A percentile compares a stretch with the other conserved stretches of the same genome.
Conservation (phyloP, 768 basidiomycete species). For the Psilocybe cubensis region DNA sequence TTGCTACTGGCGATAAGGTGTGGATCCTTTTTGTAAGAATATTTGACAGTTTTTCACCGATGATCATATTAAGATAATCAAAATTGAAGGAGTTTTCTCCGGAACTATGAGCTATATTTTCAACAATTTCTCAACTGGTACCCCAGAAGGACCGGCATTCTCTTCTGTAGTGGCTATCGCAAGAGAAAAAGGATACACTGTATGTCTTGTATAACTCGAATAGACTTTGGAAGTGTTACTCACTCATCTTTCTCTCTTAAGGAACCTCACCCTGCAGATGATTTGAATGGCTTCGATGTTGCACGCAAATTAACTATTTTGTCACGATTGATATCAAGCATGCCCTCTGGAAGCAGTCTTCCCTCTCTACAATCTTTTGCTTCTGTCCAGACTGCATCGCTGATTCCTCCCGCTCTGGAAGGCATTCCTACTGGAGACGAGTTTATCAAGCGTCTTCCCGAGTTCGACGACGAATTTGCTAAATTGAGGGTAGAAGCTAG, state of each 20-base stretch:
- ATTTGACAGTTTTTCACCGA: background rate
- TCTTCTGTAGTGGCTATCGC: slow-evolving; percentile 89
- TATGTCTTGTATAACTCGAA: slow-evolving; percentile 38
- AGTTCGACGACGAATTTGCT: slow-evolving; percentile 82
- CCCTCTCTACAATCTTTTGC: slow-evolving; percentile 76
- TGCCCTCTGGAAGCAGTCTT: slow-evolving; percentile 40
- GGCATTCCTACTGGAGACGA: slow-evolving; percentile 74
- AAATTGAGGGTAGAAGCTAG: slow-evolving; percentile 78
- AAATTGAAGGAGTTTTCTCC: slow-evolving; percentile 97
- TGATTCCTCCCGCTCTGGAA: slow-evolving; percentile 80
- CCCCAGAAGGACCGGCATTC: slow-evolving; percentile 73
- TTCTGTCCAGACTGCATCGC: slow-evolving; percentile 81
- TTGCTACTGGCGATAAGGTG: slow-evolving; percentile 92
- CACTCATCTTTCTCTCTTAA: slow-evolving; percentile 28
- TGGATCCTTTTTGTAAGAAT: slow-evolving; percentile 11
- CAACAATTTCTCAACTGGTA: slow-evolving; percentile 86
- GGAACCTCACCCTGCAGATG: slow-evolving; percentile 98
- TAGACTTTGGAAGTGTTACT: background rate
- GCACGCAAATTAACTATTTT: slow-evolving; percentile 97
- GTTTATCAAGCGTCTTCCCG: slow-evolving; percentile 79
- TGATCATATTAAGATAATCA: slow-evolving; percentile 57
- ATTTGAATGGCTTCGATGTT: slow-evolving; percentile 96
- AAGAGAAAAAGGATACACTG: slow-evolving; percentile 94
- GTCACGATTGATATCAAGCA: slow-evolving; percentile 70
- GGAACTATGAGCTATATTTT: slow-evolving; percentile 99